phyloP scores from a whole-genome alignment of 78 protist species.

The Dictyostelium intermedium region DNA sequence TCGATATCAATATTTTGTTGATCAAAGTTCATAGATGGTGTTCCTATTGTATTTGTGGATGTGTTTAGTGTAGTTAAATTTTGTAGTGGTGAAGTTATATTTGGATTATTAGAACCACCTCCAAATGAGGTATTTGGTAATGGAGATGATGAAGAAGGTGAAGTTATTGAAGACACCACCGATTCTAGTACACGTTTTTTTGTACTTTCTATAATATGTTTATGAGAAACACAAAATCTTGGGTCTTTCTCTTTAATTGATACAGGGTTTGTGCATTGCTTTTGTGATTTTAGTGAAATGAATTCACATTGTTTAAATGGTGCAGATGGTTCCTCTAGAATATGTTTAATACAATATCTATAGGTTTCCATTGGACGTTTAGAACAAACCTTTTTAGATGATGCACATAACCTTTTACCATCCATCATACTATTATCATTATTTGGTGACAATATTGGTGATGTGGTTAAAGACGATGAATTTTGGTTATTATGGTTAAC shows the following conservation, averaged over 20 bases:
- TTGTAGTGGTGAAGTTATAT: neutral
- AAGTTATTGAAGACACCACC: neutral
- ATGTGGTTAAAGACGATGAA: neutral
- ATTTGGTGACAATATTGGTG: neutral
- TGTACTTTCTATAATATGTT: slow-evolving; percentile 37
- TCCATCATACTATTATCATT: neutral
- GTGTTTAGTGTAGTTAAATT: neutral
- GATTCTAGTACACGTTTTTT: slow-evolving; percentile 7
- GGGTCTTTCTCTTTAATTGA: neutral
- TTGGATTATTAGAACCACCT: neutral
- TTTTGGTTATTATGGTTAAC: neutral
- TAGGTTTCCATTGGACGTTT: slow-evolving; percentile 46
- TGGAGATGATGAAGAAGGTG: neutral
- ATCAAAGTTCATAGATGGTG: neutral
- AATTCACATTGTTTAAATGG: slow-evolving; percentile 73
- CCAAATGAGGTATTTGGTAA: neutral
- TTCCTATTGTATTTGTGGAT: neutral
- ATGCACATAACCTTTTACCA: slow-evolving; percentile 36
- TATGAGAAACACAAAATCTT: slow-evolving; percentile 51
- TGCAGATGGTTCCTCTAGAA: slow-evolving; percentile 51
- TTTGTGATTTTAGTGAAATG: slow-evolving; percentile 20
- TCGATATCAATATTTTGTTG: neutral
- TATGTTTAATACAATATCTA: slow-evolving; percentile 48
- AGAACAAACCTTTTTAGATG: slow-evolving; percentile 45
- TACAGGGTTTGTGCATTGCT: slow-evolving; percentile 44